Evolutionary conservation across 2,329 filamentous ascomycete genomes (phyloP), one percentile per base, ranked within the genome.

Genomic region (Xylariaceae sp.): DNA sequence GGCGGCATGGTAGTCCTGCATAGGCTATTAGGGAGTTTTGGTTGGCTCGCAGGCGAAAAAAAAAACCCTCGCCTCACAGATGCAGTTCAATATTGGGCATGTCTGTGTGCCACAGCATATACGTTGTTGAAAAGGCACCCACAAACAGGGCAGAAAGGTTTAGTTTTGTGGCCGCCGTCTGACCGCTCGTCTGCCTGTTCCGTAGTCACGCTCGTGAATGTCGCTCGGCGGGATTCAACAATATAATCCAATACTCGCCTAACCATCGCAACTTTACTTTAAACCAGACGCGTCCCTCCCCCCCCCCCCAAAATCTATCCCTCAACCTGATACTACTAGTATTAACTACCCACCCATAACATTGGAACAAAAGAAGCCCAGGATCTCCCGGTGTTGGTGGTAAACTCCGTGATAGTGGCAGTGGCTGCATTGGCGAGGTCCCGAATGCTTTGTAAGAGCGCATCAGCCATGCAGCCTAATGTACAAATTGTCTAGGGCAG

Each of bases 391-490:
- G 24, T n/a, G n/a, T n/a, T n/a, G n/a, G n/a, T n/a, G n/a, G n/a
- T n/a, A n/a, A n/a, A n/a, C n/a, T n/a, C n/a, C n/a, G n/a, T n/a
- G n/a, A n/a, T n/a, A n/a, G n/a, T n/a, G n/a, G n/a, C n/a, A n/a
- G 42, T 50, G 52, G 52, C 52, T 42, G 47, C 47, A 50, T 42
- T 27, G n/a, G 21, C 30, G 20, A 23, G 30, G 26, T 16, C 45
- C 36, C 49, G 44, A 30, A 40, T 54, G 29, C 51, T 35, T 29
- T 15, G 29, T 16, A 40, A 26, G 18, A 11, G 26, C 33, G 29
- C 41, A 51, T 41, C 50, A 53, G 50, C 50, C 23, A 43, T 54
- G 45, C 39, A 50, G 45, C 51, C 44, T 40, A 43, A 48, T 42
- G 30, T 49, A 42, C 23, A 39, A 42, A 35, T n/a, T 16, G 18